Evolutionary conservation across 2,329 filamentous ascomycete species (phyloP).

Genomic region (Xylaria sp.): DNA sequence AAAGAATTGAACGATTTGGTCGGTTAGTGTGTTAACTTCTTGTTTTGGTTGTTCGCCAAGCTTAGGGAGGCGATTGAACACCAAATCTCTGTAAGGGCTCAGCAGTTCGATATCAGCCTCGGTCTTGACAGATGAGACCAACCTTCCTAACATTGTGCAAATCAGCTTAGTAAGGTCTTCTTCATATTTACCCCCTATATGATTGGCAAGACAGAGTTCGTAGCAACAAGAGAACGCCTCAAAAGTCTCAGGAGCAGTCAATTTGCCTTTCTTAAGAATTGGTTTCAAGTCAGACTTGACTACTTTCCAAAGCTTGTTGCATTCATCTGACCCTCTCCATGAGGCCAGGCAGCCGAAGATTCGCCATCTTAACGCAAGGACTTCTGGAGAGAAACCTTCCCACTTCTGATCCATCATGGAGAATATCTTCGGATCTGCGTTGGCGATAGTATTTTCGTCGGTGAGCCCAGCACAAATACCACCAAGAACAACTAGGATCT

Average conservation of each 20-base stretch:
- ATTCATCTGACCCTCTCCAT: constrained; percentile 45
- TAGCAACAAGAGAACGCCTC: constrained; percentile 49
- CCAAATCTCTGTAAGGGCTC: constrained; percentile 41
- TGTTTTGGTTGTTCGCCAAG: constrained; percentile 43
- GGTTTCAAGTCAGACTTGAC: constrained; percentile 42
- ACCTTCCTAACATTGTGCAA: constrained; percentile 42
- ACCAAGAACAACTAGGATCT: constrained; percentile 53
- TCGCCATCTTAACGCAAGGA: constrained; percentile 48
- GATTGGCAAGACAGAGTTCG: constrained; percentile 46
- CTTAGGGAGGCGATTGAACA: constrained; percentile 44
- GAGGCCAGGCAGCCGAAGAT: constrained; percentile 45
- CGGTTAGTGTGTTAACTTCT: constrained; percentile 37
- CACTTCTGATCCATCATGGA: constrained; percentile 45
- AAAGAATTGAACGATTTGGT: constrained; percentile 43
- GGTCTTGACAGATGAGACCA: constrained; percentile 38
- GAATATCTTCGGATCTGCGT: constrained; percentile 49
- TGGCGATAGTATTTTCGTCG: constrained; percentile 49
- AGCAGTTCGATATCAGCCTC: constrained; percentile 32
- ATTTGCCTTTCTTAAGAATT: constrained; percentile 42
- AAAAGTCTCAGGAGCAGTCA: constrained; percentile 42
- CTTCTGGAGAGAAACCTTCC: constrained; percentile 40
- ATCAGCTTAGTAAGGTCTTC: constrained; percentile 43
- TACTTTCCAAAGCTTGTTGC: constrained; percentile 44
- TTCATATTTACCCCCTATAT: constrained; percentile 45
- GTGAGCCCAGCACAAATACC: constrained; percentile 53